Base-by-base conservation (phyloP, 2,329 filamentous ascomycete species). In the Trichoderma harzianum region DNA sequence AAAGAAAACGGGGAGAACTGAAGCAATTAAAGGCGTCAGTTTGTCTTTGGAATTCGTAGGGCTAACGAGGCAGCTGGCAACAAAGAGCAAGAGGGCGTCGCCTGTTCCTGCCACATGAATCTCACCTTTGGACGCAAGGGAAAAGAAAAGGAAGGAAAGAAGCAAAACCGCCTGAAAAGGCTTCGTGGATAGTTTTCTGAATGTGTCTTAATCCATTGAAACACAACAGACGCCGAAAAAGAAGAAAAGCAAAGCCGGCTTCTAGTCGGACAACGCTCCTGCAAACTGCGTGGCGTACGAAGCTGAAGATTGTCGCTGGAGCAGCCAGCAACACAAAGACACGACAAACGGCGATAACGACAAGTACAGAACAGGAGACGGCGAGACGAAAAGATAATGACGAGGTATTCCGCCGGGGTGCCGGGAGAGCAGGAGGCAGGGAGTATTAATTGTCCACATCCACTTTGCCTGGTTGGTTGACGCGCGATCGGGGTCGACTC, bases 401-500 rank as follows among this genome's bases (percentile, higher is more conserved):
- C 69, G 69, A 71, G 62, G 69, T 71, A 66, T 60, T 51, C 61
- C 51, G 53, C 51, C 51, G 53, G 69, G 69, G 69, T 58, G 26
- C 51, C 69, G 30, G 60, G 21, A 64, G 69, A 71, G 61, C 53
- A 71, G 69, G 61, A 71, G 69, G 39, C 69, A 65, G 61, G 69
- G 69, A 60, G 60, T 70, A 63, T 63, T 64, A 70, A 70, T 70
- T 70, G 68, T 71, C 55, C 62, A 60, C 69, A 61, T 66, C 69
- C 69, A 71, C 69, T 66, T 60, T 65, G 61, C 61, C 61, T 60
- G 36, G 61, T 71, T 71, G 69, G 69, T 60, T 65, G 69, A 71
- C 69, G 61, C 61, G 68, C 71, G 71, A 72, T 72, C 71, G 63
- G 71, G 71, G 68, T 72, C 67, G 69, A 55, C 58, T 57, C 32